Conservation (phyloP, 768 basidiomycete species). For the Boletus coccyginus region DNA sequence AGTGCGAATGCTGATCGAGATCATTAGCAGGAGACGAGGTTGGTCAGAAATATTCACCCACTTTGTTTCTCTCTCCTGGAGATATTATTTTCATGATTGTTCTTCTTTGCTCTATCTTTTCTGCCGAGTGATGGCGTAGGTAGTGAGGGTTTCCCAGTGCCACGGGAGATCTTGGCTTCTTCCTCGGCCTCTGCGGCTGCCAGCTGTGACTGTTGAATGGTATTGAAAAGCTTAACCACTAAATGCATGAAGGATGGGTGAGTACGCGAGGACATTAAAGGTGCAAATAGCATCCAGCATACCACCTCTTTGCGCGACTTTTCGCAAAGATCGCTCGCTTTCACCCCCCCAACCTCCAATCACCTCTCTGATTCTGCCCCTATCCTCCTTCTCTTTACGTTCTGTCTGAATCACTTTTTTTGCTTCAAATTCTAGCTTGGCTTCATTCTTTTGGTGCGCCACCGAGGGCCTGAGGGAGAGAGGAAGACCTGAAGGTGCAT, state of each 20-base stretch:
- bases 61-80: slow-evolving; percentile 58
- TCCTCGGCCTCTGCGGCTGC: slow-evolving; percentile 50
- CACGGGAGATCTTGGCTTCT: slow-evolving; percentile 58
- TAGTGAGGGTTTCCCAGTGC: slow-evolving; percentile 70
- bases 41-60: slow-evolving; percentile 29
- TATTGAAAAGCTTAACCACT: slow-evolving; percentile 88
- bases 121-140: slow-evolving; percentile 58
- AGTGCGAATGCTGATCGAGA: slow-evolving; percentile 5
- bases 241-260: neutral
- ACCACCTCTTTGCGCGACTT: slow-evolving; percentile 87
- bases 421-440: slow-evolving; percentile 70
- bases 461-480: slow-evolving; percentile 79
- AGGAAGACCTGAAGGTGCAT: slow-evolving; percentile 66
- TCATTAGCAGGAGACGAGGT: neutral
- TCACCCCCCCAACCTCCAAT: slow-evolving; percentile 91
- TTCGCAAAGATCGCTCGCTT: slow-evolving; percentile 71
- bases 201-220: slow-evolving; percentile 77
- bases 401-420: slow-evolving; percentile 70
- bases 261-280: neutral
- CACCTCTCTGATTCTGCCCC: slow-evolving; percentile 60
- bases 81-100: slow-evolving; percentile 52
- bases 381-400: slow-evolving; percentile 72
- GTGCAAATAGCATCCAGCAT: slow-evolving; percentile 18
- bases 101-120: slow-evolving; percentile 47
- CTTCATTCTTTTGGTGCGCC: slow-evolving; percentile 64